phyloP scores from a whole-genome alignment of 768 basidiomycete species.

The Boletus rubroflammeus region DNA sequence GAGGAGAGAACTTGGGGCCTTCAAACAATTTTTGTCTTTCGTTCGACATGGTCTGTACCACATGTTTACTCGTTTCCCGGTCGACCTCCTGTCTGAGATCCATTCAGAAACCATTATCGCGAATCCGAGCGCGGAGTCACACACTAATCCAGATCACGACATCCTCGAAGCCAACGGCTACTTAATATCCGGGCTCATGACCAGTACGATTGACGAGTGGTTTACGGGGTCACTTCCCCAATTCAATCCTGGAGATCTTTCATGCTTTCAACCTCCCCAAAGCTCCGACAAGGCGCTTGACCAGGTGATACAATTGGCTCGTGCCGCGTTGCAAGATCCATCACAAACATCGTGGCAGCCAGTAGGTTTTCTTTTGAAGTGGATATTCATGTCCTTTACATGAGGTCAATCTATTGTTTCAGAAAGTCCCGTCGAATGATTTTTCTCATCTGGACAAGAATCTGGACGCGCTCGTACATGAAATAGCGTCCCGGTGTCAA shows the following conservation, averaged over 20 bases:
- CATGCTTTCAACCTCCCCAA: constrained; percentile 20
- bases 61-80: constrained; percentile 4
- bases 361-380: constrained; percentile 41
- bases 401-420: constrained; percentile 30
- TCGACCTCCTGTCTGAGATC: constrained; percentile 17
- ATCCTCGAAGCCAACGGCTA: constrained; percentile 80
- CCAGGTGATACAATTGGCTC: constrained; percentile 46
- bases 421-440: constrained; percentile 49
- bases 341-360: constrained; percentile 47
- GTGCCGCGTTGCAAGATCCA: constrained; percentile 44
- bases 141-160: constrained; percentile 54
- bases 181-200: constrained; percentile 63
- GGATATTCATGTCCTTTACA: constrained; percentile 22
- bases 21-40: constrained; percentile 79
- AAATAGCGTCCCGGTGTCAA: constrained; percentile 58
- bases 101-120: constrained; percentile 45
- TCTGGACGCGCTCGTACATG: constrained; percentile 59
- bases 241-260: constrained; percentile 33
- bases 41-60: constrained; percentile 60
- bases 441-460: constrained; percentile 62
- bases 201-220: constrained; percentile 75
- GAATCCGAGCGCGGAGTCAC: constrained; percentile 51
- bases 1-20: constrained; percentile 64
- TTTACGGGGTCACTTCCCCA: constrained; percentile 55
- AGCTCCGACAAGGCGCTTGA: constrained; percentile 26